Percentiles rank a stretch among this genome's conserved stretches.
These are phyloP conservation scores for Brettanomyces nanus DNA, from an alignment of 805 yeast species.

Conservation along the genomic window DNA sequence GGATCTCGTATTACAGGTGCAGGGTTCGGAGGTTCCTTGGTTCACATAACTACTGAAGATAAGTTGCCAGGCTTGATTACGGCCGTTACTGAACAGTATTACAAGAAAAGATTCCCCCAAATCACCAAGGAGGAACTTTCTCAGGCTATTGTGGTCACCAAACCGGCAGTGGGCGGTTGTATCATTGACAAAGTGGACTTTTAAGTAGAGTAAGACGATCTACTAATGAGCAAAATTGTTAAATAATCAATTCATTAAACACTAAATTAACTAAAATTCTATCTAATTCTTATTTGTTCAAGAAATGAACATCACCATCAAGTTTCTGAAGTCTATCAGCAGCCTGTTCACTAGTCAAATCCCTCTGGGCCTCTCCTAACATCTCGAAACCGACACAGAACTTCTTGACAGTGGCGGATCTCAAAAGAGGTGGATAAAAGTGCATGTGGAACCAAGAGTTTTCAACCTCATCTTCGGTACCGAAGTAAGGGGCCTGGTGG, in stretches of 20 bases:
- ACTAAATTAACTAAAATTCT: too few relatives aligned
- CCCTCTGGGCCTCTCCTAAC: constrained; percentile 2
- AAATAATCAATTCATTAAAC: too few relatives aligned
- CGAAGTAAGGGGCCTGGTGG: constrained; percentile 3
- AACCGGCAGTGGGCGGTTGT: constrained; percentile 1
- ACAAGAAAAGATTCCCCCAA: constrained; percentile 1
- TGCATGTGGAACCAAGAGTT: constrained; percentile 2
- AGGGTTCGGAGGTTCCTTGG: constrained; percentile 2
- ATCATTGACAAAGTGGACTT: not conserved
- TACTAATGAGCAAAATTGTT: not conserved
- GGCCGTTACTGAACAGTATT: constrained; percentile 1
- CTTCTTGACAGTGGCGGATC: constrained; percentile 3
- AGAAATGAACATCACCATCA: not conserved
- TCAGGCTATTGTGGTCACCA: constrained; percentile 1
- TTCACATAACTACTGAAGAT: constrained; percentile 3
- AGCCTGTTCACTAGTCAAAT: constrained; percentile 2
- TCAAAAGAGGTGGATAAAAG: constrained; percentile 1
- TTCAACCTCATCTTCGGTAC: constrained; percentile 1
- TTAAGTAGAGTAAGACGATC: not conserved
- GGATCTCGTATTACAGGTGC: constrained; percentile 3
- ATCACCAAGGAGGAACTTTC: not conserved
- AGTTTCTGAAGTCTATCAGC: not conserved
- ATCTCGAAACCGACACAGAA: constrained; percentile 3
- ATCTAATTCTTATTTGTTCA: not conserved
- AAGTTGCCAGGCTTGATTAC: not conserved